Percentiles rank a stretch among this genome's conserved stretches.
These are phyloP conservation scores for Fennellomyces sp. DNA, from an alignment of 371 early-diverging fungal species.

Conservation along the genomic window DNA sequence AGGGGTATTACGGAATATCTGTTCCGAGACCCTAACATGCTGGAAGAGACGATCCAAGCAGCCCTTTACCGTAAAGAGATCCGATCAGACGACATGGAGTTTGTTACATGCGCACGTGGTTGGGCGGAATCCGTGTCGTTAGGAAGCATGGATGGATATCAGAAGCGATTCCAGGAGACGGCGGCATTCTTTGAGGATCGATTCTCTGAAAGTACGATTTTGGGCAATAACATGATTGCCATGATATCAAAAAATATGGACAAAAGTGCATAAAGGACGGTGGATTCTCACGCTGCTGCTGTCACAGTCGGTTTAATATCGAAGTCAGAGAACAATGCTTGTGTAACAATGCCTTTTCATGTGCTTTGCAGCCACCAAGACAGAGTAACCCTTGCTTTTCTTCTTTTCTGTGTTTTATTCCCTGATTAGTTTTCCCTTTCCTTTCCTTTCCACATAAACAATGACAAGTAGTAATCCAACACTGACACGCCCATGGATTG, in stretches of 20 bases:
- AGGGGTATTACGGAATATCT: conserved; percentile 92
- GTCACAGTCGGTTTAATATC: no score
- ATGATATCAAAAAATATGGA: conserved; percentile 58
- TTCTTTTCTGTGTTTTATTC: neutral
- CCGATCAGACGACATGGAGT: conserved; percentile 91
- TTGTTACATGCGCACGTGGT: conserved; percentile 85
- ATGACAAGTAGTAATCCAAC: neutral
- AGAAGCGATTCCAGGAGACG: conserved; percentile 81
- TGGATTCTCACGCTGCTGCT: no score
- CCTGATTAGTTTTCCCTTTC: neutral
- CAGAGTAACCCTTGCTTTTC: neutral
- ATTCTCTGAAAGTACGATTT: conserved; percentile 69
- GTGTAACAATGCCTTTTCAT: neutral
- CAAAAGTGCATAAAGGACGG: neutral
- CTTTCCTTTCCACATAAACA: neutral
- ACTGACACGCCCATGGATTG: neutral
- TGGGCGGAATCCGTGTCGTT: conserved; percentile 92
- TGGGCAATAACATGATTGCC: conserved; percentile 75
- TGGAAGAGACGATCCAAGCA: conserved; percentile 83
- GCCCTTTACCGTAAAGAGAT: conserved; percentile 82
- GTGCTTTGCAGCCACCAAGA: neutral
- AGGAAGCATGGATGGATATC: conserved; percentile 86
- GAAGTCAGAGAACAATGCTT: neutral
- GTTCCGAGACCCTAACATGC: conserved; percentile 75
- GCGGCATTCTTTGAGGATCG: conserved; percentile 80